Conservation (phyloP, 2,329 filamentous ascomycete genomes). For the Curvularia eragrostidis region DNA sequence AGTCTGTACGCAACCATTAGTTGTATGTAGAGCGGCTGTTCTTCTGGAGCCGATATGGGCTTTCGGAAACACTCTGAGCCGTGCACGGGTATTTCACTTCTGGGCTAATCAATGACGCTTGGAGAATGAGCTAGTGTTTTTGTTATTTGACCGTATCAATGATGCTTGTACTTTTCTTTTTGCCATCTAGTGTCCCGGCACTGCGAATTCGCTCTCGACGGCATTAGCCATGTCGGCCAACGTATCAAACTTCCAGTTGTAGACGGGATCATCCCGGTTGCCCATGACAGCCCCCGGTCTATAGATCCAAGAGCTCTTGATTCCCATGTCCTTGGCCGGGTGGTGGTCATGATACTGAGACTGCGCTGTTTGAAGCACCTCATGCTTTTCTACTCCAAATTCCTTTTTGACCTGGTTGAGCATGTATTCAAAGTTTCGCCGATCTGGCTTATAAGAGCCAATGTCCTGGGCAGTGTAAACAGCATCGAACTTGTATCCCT, state of each 20-base stretch:
- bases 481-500: slow-evolving; percentile 65
- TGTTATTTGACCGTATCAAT: neutral
- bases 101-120: neutral
- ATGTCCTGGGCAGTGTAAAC: slow-evolving; percentile 75
- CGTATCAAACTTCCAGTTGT: slow-evolving; percentile 63
- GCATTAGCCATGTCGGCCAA: slow-evolving; percentile 67
- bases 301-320: slow-evolving; percentile 71
- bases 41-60: slow-evolving; percentile 4
- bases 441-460: slow-evolving; percentile 73
- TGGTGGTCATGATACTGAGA: slow-evolving; percentile 72
- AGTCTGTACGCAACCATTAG: neutral
- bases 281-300: slow-evolving; percentile 58
- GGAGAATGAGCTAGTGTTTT: neutral
- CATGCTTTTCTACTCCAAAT: slow-evolving; percentile 62
- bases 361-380: slow-evolving; percentile 72
- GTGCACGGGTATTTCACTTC: neutral
- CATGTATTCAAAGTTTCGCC: slow-evolving; percentile 70
- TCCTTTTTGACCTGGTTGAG: slow-evolving; percentile 60
- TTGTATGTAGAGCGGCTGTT: neutral
- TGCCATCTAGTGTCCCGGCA: slow-evolving; percentile 12
- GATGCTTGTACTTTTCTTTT: neutral
- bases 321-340: slow-evolving; percentile 65
- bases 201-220: slow-evolving; percentile 50
- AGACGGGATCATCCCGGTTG: slow-evolving; percentile 52
- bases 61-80: neutral